phyloP scores from a whole-genome alignment of 176 grass and related monocot genomes.

The Oryza australiensis region DNA sequence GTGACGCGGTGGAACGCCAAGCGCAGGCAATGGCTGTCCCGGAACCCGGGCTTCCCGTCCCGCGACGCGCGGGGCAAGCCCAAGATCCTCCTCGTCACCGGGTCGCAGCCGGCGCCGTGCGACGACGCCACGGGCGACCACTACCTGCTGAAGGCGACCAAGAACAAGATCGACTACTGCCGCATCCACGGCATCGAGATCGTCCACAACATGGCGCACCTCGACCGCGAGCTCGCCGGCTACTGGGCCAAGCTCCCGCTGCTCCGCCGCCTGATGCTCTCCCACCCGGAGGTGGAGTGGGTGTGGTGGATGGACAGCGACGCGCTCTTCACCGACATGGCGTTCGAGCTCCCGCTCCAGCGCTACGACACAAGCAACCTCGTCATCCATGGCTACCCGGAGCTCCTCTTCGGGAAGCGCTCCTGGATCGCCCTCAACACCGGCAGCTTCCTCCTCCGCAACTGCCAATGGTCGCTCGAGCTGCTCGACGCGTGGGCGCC shows the following conservation, averaged over 20 bases:
- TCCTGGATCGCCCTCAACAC: constrained; percentile 62
- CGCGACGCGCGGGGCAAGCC: constrained; percentile 39
- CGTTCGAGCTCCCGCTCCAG: constrained; percentile 57
- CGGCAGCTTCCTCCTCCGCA: constrained; percentile 70
- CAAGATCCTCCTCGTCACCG: constrained; percentile 58
- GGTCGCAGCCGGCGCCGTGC: constrained; percentile 62
- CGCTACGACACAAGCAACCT: constrained; percentile 58
- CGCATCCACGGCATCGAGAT: constrained; percentile 73
- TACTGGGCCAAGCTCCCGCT: constrained; percentile 72
- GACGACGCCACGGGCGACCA: constrained; percentile 51
- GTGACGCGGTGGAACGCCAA: constrained; percentile 50
- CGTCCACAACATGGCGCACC: constrained; percentile 48
- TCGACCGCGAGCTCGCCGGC: constrained; percentile 48
- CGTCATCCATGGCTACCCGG: constrained; percentile 55
- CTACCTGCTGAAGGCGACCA: constrained; percentile 59
- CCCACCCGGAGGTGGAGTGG: constrained; percentile 90
- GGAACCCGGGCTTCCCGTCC: constrained; percentile 46
- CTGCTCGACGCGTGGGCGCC: constrained; percentile 77
- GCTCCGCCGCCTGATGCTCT: constrained; percentile 67
- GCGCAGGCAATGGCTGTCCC: constrained; percentile 43
- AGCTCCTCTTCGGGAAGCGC: constrained; percentile 47
- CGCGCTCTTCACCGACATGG: constrained; percentile 87
- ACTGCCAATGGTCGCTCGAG: constrained; percentile 88
- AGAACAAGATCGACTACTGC: constrained; percentile 89
- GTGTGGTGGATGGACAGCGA: constrained; percentile 83